phyloP scores from a whole-genome alignment of 768 basidiomycete species.

The Chalciporus pseudorubinellus region DNA sequence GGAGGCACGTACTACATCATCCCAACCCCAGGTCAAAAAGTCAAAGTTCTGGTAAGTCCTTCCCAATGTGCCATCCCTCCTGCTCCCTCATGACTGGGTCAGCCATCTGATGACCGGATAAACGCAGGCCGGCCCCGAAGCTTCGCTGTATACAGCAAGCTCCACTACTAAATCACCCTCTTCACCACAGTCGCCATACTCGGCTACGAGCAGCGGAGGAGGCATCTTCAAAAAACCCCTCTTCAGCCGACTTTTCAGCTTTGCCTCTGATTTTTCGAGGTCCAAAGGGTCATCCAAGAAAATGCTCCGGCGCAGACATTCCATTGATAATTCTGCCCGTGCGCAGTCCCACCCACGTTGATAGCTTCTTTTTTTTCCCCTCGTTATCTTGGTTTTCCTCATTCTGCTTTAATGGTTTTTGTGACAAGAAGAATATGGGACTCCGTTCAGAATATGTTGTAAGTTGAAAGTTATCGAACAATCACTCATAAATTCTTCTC shows the following conservation, averaged over 20 bases:
- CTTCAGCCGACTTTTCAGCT: constrained; percentile 57
- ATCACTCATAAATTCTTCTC: constrained; percentile 8
- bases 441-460: constrained; percentile 8
- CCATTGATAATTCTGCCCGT: constrained; percentile 35
- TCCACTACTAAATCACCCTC: constrained; percentile 57
- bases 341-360: constrained; percentile 23
- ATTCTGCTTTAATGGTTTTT: constrained; percentile 3
- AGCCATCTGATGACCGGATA: constrained; percentile 29
- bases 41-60: constrained; percentile 66
- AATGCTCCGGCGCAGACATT: constrained; percentile 51
- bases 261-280: constrained; percentile 43
- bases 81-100: constrained; percentile 16
- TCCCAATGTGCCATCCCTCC: constrained; percentile 4
- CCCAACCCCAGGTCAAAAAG: constrained; percentile 68
- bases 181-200: constrained; percentile 42
- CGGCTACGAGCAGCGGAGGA: constrained; percentile 23
- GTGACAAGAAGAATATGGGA: background rate
- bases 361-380: background rate
- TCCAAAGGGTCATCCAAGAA: constrained; percentile 32
- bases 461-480: constrained; percentile 4
- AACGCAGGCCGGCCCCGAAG: constrained; percentile 41
- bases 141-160: constrained; percentile 57
- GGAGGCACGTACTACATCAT: constrained; percentile 76
- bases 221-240: constrained; percentile 51
- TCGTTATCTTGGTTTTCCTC: background rate